A percentile compares a stretch with the other conserved stretches of the same genome.
phyloP scores from a whole-genome alignment of 2,329 filamentous ascomycete species.

The Bipolaris zeicola region DNA sequence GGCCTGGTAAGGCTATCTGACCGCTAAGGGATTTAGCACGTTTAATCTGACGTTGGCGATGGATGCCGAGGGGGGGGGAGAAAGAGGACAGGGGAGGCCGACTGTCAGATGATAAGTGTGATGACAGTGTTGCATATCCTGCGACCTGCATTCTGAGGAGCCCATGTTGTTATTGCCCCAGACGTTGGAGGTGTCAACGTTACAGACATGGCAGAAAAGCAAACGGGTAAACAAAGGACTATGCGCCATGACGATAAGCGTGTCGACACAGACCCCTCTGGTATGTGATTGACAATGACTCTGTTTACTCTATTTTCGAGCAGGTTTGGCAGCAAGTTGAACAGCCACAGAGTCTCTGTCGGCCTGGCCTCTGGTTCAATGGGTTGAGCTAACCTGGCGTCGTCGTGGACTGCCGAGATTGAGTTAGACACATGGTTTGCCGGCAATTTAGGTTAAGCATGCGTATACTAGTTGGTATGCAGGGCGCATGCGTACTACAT shows the following conservation, averaged over 20 bases:
- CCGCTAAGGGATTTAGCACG: neutral
- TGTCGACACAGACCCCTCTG: neutral
- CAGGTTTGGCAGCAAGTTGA: neutral
- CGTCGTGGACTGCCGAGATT: neutral
- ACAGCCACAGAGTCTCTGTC: neutral
- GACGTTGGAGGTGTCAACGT: neutral
- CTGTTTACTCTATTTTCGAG: neutral
- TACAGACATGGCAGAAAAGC: neutral
- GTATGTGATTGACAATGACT: neutral
- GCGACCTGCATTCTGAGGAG: neutral
- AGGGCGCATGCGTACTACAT: neutral
- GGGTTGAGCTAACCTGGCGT: neutral
- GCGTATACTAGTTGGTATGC: neutral
- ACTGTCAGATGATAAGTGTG: neutral
- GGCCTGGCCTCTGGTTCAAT: neutral
- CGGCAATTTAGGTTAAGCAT: constrained; percentile 14
- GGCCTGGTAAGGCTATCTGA: neutral
- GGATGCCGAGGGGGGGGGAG: neutral
- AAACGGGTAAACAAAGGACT: neutral
- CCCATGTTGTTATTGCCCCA: neutral
- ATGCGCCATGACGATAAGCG: neutral
- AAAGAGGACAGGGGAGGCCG: neutral
- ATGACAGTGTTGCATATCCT: neutral
- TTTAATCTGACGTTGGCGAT: neutral
- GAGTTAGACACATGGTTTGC: constrained; percentile 9